Evolutionary conservation across 768 basidiomycete species (phyloP).

Genomic region (Jaapia argillacea): DNA sequence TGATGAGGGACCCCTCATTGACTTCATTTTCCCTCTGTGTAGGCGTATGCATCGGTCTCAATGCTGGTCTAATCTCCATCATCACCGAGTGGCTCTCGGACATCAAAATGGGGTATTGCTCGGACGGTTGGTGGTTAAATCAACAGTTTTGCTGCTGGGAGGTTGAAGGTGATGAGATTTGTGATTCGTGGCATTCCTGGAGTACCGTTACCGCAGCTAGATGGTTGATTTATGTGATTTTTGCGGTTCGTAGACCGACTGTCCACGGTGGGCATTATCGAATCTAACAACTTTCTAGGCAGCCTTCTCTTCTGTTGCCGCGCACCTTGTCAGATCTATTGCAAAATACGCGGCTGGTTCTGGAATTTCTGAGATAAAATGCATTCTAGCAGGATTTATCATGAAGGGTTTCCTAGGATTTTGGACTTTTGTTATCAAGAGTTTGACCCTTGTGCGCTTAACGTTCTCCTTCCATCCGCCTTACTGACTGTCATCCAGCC

Average conservation of each 20-base stretch:
- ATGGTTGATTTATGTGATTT: constrained; percentile 81
- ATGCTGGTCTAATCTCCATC: constrained; percentile 93
- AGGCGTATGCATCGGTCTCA: constrained; percentile 89
- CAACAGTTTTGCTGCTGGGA: constrained; percentile 99
- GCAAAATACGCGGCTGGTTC: constrained; percentile 97
- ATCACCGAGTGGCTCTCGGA: constrained; percentile 96
- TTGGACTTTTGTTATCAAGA: constrained; percentile 89
- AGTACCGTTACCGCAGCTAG: constrained; percentile 56
- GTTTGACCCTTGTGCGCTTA: constrained; percentile 72
- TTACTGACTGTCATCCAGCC: constrained; percentile 42
- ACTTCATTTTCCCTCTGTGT: constrained; percentile 3
- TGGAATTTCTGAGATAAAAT: constrained; percentile 98
- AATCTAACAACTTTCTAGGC: constrained; percentile 33
- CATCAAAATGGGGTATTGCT: constrained; percentile 95
- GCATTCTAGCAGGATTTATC: constrained; percentile 92
- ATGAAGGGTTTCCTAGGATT: constrained; percentile 94
- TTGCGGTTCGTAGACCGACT: constrained; percentile 56
- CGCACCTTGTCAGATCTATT: constrained; percentile 79
- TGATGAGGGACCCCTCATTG: constrained; percentile 2
- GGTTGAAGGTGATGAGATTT: constrained; percentile 74
- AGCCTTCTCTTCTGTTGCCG: constrained; percentile 75
- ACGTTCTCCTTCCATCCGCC: not conserved
- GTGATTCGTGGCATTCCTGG: constrained; percentile 92
- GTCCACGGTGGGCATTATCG: not conserved
- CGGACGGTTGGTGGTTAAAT: constrained; percentile 97